Evolutionary conservation across 2,329 filamentous ascomycete genomes (phyloP).

Genomic region (Metarhizium sp.): DNA sequence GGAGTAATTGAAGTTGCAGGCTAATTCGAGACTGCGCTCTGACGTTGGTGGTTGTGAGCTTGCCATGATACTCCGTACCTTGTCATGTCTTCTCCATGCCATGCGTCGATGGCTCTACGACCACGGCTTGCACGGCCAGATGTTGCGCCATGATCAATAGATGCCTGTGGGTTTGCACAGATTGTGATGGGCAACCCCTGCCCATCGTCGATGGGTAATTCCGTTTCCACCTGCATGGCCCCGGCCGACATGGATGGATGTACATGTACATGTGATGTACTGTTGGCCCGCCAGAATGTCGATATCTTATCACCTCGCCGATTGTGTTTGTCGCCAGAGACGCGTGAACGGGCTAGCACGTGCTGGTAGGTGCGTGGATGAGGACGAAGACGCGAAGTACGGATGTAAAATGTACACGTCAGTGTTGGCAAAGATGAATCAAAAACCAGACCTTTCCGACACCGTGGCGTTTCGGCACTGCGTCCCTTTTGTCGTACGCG

Average conservation of each 20-base stretch:
- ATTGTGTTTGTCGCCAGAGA: no score
- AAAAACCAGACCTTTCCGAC: background rate
- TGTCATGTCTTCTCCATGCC: background rate
- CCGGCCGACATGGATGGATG: background rate
- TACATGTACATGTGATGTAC: no score
- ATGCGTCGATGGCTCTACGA: background rate
- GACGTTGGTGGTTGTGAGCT: background rate
- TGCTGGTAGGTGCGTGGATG: background rate
- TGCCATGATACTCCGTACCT: background rate
- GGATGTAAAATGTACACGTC: no score
- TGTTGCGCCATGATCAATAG: background rate
- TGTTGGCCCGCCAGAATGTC: background rate
- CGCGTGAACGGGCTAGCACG: background rate
- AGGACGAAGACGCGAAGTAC: no score
- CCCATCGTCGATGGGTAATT: background rate
- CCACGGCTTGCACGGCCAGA: background rate
- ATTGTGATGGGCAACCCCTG: background rate
- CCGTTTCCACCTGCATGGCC: background rate
- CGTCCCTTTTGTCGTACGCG: background rate
- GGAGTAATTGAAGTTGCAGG: background rate
- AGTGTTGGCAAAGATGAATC: no score
- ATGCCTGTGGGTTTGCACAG: background rate
- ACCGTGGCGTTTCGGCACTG: background rate
- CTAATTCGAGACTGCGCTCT: conserved; percentile 1
- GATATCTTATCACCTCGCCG: background rate